These are phyloP conservation scores for Microbotryum intermedium DNA, from an alignment of 1,284 basidiomycete species.

Conservation along the genomic window DNA sequence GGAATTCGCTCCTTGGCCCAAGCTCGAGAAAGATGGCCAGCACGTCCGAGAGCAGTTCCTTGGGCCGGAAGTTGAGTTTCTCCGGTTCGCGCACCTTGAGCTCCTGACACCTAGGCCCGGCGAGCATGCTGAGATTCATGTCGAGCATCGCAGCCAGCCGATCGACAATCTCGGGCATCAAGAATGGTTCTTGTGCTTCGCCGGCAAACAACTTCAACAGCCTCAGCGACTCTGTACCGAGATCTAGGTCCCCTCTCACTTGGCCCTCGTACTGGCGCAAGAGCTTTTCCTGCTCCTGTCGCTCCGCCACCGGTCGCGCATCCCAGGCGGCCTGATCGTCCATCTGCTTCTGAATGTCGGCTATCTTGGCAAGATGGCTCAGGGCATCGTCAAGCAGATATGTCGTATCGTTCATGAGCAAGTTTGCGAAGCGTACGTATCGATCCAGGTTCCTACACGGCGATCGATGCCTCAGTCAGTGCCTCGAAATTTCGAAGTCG, in stretches of 20 bases:
- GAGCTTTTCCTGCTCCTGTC: constrained; percentile 72
- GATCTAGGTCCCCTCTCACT: constrained; percentile 74
- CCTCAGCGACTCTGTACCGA: constrained; percentile 79
- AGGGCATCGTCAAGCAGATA: constrained; percentile 96
- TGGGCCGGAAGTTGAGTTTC: constrained; percentile 83
- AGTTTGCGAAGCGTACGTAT: constrained; percentile 90
- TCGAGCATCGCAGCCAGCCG: constrained; percentile 93
- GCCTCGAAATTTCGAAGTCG: neutral
- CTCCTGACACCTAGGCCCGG: constrained; percentile 70
- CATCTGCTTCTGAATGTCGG: constrained; percentile 77
- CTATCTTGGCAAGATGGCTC: constrained; percentile 77
- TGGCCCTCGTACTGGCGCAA: constrained; percentile 70
- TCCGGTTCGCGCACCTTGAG: constrained; percentile 80
- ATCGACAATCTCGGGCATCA: constrained; percentile 94
- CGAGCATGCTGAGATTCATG: constrained; percentile 84
- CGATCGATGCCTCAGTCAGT: neutral
- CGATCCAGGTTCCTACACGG: constrained; percentile 65
- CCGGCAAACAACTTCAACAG: constrained; percentile 86
- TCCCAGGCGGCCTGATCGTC: constrained; percentile 62
- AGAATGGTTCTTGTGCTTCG: constrained; percentile 84
- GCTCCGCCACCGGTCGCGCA: constrained; percentile 56
- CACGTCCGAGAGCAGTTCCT: constrained; percentile 72
- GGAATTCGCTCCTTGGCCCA: constrained; percentile 67
- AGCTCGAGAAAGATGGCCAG: constrained; percentile 88
- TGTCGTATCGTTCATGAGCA: constrained; percentile 98